Evolutionary conservation across 345 rosid genomes (phyloP), one percentile per base, ranked within the genome.

Genomic region (Syzygium aqueum): DNA sequence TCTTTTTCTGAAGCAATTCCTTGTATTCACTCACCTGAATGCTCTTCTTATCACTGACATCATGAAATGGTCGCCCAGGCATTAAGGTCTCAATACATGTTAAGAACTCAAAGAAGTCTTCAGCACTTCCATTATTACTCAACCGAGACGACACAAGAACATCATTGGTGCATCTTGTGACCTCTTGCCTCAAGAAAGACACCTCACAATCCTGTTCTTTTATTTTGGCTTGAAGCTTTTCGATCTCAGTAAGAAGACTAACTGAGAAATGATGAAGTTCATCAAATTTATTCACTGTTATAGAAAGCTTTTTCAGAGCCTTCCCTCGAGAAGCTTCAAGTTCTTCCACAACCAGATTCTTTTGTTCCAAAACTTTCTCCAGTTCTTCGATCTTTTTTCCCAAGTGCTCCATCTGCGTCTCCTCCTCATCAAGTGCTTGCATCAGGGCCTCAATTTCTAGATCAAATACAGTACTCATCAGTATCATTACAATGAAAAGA

Each of bases 341-440:
- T 85, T 93, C 97, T 95, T 94, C 93, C 88, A 96, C 85, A 85
- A 91, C 96, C 61, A 90, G 87, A 87, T 93, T 93, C 92, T 95
- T 96, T 84, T 93, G 95, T 87, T 88, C 94, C 89, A 94, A 84
- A 63, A 91, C 90, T 86, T 89, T 93, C 90, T 94, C 96, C 88
- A 94, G 88, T 86, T 92, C 95, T 88, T 92, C 88, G 37, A 93
- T 90, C 90, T 92, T 96, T 92, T 91, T 92, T 37, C 89, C 92
- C 91, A 94, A 90, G 90, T 90, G 95, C 86, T 96, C 99, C 97
- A 97, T 94, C 90, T 97, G 98, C 77, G 92, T 90, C 94, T 96
- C 99, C 92, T 96, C 98, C 92, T 94, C 99, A 67, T 97, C 99
- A 87, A 97, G 97, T 59, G 99, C 99, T 95, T 97, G 99, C 95